A percentile compares a stretch with the other conserved stretches of the same genome.
phyloP scores from a whole-genome alignment of 371 early-diverging fungal genomes.

The Chytridiales sp. region DNA sequence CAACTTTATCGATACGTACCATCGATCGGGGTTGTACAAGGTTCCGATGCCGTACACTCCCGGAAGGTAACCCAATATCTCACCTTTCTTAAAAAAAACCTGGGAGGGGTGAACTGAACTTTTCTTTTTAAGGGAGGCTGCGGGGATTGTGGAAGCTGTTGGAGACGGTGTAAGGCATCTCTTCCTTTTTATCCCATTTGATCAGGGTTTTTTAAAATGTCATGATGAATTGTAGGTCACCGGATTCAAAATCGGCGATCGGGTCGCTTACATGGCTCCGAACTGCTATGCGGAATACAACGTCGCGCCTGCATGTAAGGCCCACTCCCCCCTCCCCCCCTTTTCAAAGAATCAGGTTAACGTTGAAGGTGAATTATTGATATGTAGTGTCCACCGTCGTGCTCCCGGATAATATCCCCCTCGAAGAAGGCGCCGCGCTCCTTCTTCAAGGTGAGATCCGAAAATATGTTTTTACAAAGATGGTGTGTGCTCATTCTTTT shows the following conservation, averaged over 20 bases:
- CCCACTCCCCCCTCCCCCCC: not conserved
- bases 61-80: conserved; percentile 51
- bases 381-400: conserved; percentile 43
- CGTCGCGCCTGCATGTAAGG: conserved; percentile 36
- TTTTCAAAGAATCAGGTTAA: not conserved
- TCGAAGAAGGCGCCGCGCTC: conserved; percentile 67
- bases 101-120: not conserved
- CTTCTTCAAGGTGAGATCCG: conserved; percentile 39
- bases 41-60: conserved; percentile 66
- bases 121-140: conserved; percentile 60
- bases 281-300: conserved; percentile 81
- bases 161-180: conserved; percentile 52
- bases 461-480: not conserved
- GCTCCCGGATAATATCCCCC: conserved; percentile 58
- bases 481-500: not conserved
- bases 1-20: conserved; percentile 94
- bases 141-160: conserved; percentile 78
- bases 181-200: not conserved
- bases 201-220: not conserved
- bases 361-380: not conserved
- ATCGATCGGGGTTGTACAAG: conserved; percentile 81
- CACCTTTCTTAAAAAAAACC: not conserved
- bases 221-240: conserved; percentile 39
- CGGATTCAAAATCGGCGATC: conserved; percentile 75
- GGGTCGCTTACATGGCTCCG: conserved; percentile 72